A percentile compares a stretch with the other conserved stretches of the same genome.
These are phyloP conservation scores for Geotrichum ghanense DNA, from an alignment of 805 yeast species.

Conservation along the genomic window DNA sequence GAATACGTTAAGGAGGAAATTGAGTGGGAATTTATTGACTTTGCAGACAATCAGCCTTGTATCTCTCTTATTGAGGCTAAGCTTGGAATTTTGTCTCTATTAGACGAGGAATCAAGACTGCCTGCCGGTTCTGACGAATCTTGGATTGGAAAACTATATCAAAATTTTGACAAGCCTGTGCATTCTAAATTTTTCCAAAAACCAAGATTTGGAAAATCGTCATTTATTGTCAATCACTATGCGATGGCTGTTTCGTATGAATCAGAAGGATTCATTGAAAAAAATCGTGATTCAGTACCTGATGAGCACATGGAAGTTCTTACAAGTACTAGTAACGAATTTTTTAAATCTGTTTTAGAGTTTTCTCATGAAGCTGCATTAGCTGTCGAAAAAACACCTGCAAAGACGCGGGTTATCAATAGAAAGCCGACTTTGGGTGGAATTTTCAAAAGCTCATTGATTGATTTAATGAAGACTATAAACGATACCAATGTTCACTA, in stretches of 20 bases:
- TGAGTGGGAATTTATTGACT: slow-evolving; percentile 94
- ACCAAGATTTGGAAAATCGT: slow-evolving; percentile 88
- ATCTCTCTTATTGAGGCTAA: slow-evolving; percentile 82
- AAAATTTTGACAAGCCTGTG: slow-evolving; percentile 69
- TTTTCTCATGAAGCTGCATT: slow-evolving; percentile 43
- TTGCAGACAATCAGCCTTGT: slow-evolving; percentile 94
- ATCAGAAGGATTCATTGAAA: slow-evolving; percentile 89
- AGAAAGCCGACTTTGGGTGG: slow-evolving; percentile 92
- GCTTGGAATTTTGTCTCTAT: slow-evolving; percentile 73
- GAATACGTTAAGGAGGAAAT: slow-evolving; percentile 87
- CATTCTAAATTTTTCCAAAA: slow-evolving; percentile 70
- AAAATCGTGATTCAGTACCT: slow-evolving; percentile 93
- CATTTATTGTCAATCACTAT: slow-evolving; percentile 84
- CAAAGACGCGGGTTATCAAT: slow-evolving; percentile 34
- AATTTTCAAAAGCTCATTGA: slow-evolving; percentile 82
- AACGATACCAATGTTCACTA: slow-evolving; percentile 93
- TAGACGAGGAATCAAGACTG: slow-evolving; percentile 91
- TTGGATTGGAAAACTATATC: slow-evolving; percentile 85
- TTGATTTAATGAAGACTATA: slow-evolving; percentile 86
- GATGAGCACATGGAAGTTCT: slow-evolving; percentile 89
- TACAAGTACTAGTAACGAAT: slow-evolving; percentile 52
- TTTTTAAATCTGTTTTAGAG: slow-evolving; percentile 52
- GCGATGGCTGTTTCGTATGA: slow-evolving; percentile 91
- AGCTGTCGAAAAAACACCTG: slow-evolving; percentile 33
- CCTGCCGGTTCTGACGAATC: slow-evolving; percentile 91